A percentile compares a stretch with the other conserved stretches of the same genome.
These are phyloP conservation scores for Magnaporthales sp. DNA, from an alignment of 2,329 filamentous ascomycete species.

Conservation along the genomic window DNA sequence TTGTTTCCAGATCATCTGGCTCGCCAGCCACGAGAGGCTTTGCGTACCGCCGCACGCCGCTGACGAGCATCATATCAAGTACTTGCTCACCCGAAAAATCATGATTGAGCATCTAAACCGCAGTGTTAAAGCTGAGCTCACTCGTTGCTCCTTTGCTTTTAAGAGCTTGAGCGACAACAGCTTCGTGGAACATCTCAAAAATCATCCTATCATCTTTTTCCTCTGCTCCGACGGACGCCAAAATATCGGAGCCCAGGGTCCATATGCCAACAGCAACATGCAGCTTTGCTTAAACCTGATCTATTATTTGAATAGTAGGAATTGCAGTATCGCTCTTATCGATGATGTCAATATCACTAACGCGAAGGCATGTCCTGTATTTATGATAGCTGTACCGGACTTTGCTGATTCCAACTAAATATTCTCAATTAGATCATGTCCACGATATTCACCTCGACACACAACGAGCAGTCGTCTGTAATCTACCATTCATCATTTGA, in stretches of 20 bases:
- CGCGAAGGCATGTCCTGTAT: slow-evolving; percentile 40
- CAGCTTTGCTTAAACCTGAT: slow-evolving; percentile 29
- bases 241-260: no score
- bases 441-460: no score
- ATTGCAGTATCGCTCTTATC: slow-evolving; percentile 54
- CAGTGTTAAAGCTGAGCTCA: background rate
- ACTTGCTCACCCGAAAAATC: slow-evolving; percentile 51
- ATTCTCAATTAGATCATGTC: no score
- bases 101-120: slow-evolving; percentile 53
- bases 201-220: slow-evolving; percentile 20
- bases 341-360: slow-evolving; percentile 56
- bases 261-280: no score
- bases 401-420: no score
- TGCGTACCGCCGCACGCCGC: slow-evolving; percentile 38
- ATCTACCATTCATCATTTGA: no score
- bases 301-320: slow-evolving; percentile 41
- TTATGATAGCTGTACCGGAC: background rate
- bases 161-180: slow-evolving; percentile 17
- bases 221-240: slow-evolving; percentile 54
- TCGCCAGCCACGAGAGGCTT: slow-evolving; percentile 44
- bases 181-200: no score
- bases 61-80: slow-evolving; percentile 33
- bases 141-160: slow-evolving; percentile 24
- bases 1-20: slow-evolving; percentile 64
- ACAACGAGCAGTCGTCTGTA: no score